These are phyloP conservation scores for Macrolepiota dolichaula DNA, from an alignment of 768 basidiomycete species.

Conservation along the genomic window DNA sequence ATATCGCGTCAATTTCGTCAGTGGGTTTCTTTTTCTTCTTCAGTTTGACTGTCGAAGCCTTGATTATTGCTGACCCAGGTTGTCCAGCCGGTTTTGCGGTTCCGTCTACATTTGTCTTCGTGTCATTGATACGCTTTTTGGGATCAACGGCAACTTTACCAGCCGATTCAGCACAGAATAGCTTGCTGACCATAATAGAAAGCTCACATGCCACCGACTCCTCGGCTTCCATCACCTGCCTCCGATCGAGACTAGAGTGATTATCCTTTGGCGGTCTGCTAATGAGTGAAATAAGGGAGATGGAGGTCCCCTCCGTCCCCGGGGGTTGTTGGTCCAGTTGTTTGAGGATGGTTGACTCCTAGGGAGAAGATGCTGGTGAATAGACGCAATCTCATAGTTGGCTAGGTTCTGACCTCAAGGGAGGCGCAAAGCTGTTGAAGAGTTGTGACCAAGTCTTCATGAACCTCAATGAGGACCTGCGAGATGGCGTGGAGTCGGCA, in stretches of 20 bases:
- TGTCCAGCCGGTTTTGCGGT: not conserved
- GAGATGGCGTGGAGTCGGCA: constrained; percentile 52
- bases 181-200: not conserved
- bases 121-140: not conserved
- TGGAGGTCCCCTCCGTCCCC: not conserved
- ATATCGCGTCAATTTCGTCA: constrained; percentile 73
- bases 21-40: constrained; percentile 36
- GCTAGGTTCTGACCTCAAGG: not conserved
- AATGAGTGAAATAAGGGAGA: not conserved
- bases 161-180: not conserved
- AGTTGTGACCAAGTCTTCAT: constrained; percentile 19
- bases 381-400: too few species aligned
- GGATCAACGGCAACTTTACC: not conserved
- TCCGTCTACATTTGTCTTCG: not conserved
- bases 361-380: not conserved
- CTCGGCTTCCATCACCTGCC: not conserved
- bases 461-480: constrained; percentile 37
- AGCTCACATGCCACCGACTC: not conserved
- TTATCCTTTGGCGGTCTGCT: not conserved
- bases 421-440: constrained; percentile 6
- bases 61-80: not conserved
- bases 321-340: not conserved
- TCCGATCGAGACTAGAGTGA: not conserved
- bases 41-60: constrained; percentile 18
- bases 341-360: not conserved